Base-by-base conservation (phyloP, 352 stramenopile species). In the Globisporangium nagaii region DNA sequence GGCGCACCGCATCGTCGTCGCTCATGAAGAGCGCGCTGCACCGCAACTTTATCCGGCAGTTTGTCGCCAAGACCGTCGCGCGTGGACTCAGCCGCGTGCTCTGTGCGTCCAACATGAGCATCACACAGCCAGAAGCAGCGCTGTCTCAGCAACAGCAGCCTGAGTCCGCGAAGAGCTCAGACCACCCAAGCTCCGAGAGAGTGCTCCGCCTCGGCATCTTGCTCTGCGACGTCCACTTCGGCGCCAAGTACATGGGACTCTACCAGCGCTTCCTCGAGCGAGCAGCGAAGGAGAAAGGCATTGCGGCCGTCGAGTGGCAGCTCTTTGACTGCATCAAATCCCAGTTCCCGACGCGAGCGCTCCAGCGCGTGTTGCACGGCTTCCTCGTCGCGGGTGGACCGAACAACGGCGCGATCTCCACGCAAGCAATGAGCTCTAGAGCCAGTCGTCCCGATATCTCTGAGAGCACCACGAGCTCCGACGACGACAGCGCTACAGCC, bases 221-320 rank as follows among this genome's bases (percentile, higher is more conserved):
- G 25, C 63, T 78, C 24, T 78, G 69, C 20, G 69, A 78, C 19
- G 31, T 68, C 8, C 62, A 74, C 52, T 78, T 78, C 56, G 69
- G 69, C 3, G 13, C 47, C 20, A 74, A 72, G 53, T 78, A 78
- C 51, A 59, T 50, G 19, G 59, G 65, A 0, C 48, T 78, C 27
- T 78, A 78, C 34, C 69, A 70, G 48, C 65, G 66, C 3, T 66
- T 68, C 20, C 60, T 78, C 7, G 69, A 74, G 17, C 63, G 58
- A 0, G 63, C 59, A 10, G 69, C 63, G 1, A 52, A 43, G 30
- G 45, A 68, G 35, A 50, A 62, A 35, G 56, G 59, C 10, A 22
- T 64, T 27, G 42, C 31, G 5, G 19, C 25, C n/a, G 58, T 78
- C 12, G 62, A 71, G 56, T 74, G 65, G 69, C 34, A 65, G 31